Base-by-base conservation (phyloP, 768 basidiomycete species). In the Atractiella rhizophila region DNA sequence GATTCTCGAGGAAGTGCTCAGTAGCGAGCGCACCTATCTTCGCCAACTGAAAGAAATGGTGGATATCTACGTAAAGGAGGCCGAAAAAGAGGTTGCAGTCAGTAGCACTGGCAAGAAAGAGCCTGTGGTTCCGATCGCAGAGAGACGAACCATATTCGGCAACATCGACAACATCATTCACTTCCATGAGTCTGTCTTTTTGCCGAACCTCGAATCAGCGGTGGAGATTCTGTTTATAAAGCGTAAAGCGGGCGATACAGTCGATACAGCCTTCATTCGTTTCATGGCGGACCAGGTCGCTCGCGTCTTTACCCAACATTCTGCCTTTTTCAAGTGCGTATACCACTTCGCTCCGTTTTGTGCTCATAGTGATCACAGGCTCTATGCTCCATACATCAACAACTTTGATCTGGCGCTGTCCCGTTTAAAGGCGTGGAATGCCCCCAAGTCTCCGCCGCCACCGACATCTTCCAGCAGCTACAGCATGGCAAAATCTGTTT, bases 371-470 rank as follows among this genome's bases (percentile, higher is more conserved):
- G 15, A 9, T 12, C 18, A 25, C 42, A 45, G 49, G 63, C 94
- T 96, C 77, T 98, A 98, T 58, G 85, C 83, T 25, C 78, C 76
- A 32, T 98, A 94, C 57, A 88, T 88, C 66, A 94, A 96, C 60
- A 86, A 88, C 58, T 96, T 94, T 58, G 86, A 96, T 57, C 81
- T 74, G 56, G 78, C 83, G 2, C 69, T 86, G 10, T 71, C 79
- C 46, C 73, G 85, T 35, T 71, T 94, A 52, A 78, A 75, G 57
- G 66, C 71, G 38, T 98, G 91, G 91, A 67, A 37, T 4, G 10
- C 26, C n/a, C 10, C 26, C n/a, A 35, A 8, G 8, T 16, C 26
- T n/a, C 10, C 30, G 5, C 12, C 29, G 26, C 11, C 36, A 16
- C 21, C 36, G 12, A 16, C 12, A 10, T 8, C 21, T 8, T 18